Percentiles rank a stretch among this genome's conserved stretches.
Conservation (phyloP, 192 early-diverging fungal genomes). For the Coemansia sp. region DNA sequence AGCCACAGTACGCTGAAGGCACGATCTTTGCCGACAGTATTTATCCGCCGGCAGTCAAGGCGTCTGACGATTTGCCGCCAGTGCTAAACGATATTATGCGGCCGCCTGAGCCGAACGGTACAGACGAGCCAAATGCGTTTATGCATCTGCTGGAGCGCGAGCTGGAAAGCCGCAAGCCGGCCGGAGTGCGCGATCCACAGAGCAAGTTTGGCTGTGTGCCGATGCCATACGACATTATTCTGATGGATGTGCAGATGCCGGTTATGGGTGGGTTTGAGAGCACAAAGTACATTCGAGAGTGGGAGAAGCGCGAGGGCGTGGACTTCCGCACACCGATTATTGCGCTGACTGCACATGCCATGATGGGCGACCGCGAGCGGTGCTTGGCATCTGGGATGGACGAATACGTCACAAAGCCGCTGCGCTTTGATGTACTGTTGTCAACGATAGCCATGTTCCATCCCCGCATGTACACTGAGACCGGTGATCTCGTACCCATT, state of each 20-base stretch:
- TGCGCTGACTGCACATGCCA: conserved; percentile 86
- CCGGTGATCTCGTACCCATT: conserved; percentile 46
- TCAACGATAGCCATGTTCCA: conserved; percentile 48
- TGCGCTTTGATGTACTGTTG: conserved; percentile 49
- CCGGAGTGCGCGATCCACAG: conserved; percentile 57
- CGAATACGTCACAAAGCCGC: conserved; percentile 71
- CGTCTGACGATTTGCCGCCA: conserved; percentile 36
- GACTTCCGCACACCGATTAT: conserved; percentile 73
- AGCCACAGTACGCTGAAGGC: conserved; percentile 29
- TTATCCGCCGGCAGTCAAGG: conserved; percentile 48
- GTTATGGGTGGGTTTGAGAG: conserved; percentile 89
- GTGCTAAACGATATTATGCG: conserved; percentile 33
- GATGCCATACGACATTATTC: conserved; percentile 61
- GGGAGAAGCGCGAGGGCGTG: conserved; percentile 60
- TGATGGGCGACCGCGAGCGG: conserved; percentile 86
- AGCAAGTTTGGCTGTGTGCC: conserved; percentile 51
- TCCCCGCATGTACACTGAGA: conserved; percentile 49
- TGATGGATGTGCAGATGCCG: conserved; percentile 93
- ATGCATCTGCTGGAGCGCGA: conserved; percentile 22
- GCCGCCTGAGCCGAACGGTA: conserved; percentile 6
- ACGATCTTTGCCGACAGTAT: conserved; percentile 49
- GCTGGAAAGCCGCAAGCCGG: conserved; percentile 32
- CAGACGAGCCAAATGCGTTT: conserved; percentile 5
- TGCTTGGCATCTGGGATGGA: conserved; percentile 84
- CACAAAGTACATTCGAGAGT: conserved; percentile 72